phyloP scores from a whole-genome alignment of 176 grass and related monocot species.

The Phoenix dactylifera region DNA sequence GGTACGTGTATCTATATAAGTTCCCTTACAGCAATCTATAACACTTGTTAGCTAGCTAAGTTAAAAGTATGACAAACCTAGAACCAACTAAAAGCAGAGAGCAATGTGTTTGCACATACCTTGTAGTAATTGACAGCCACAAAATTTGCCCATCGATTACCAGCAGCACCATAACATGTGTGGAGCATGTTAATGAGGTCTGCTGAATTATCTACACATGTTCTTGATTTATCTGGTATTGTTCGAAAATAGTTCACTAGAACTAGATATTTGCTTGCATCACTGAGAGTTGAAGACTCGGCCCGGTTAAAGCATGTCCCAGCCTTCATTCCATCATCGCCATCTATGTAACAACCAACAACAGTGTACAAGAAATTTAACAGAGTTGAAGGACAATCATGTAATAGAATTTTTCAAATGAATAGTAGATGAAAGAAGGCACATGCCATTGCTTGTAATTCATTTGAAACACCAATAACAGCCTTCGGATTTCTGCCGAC shows the following conservation, averaged over 20 bases:
- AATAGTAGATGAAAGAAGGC: too few relatives aligned
- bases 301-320: slow-evolving; percentile 53
- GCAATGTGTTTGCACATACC: slow-evolving; percentile 14
- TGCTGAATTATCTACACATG: slow-evolving; percentile 45
- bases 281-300: slow-evolving; percentile 43
- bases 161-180: slow-evolving; percentile 42
- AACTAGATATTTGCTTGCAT: slow-evolving; percentile 52
- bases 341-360: slow-evolving; percentile 26
- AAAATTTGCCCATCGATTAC: slow-evolving; percentile 63
- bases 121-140: slow-evolving; percentile 66
- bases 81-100: too few relatives aligned
- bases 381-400: too few relatives aligned
- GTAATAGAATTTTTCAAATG: too few relatives aligned
- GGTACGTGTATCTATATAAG: too few relatives aligned
- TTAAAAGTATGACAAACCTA: too few relatives aligned
- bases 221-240: slow-evolving; percentile 25
- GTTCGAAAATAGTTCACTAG: slow-evolving; percentile 65
- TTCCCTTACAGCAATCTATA: too few relatives aligned
- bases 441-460: too few relatives aligned
- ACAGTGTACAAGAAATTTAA: too few relatives aligned
- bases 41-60: too few relatives aligned
- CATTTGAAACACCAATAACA: too few relatives aligned
- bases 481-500: too few relatives aligned
- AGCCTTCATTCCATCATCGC: slow-evolving; percentile 63
- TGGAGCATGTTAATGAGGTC: slow-evolving; percentile 37